phyloP scores from a whole-genome alignment of 352 stramenopile species.

The Pythium sukuiense region DNA sequence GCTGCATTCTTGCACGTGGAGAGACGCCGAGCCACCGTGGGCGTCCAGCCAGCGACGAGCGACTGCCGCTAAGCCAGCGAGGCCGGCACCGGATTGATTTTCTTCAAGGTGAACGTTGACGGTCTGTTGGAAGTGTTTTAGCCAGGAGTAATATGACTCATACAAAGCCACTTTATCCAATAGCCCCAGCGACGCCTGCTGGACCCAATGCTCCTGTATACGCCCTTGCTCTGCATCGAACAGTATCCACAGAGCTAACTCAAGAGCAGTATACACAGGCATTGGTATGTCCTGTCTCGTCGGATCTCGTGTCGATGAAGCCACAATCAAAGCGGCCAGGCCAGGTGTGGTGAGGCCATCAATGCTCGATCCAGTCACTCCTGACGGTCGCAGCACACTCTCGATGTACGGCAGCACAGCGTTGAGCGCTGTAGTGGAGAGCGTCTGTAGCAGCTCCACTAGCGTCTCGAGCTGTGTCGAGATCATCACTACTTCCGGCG shows the following conservation, averaged over 20 bases:
- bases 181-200: constrained; percentile 4
- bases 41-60: neutral
- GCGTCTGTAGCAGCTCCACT: constrained; percentile 5
- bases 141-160: constrained; percentile 15
- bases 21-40: neutral
- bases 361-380: too few relatives aligned
- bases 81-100: neutral
- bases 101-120: neutral
- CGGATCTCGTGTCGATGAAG: neutral
- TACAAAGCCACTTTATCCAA: constrained; percentile 20
- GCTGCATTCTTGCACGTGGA: neutral
- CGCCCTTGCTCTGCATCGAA: constrained; percentile 4
- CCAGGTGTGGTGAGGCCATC: neutral
- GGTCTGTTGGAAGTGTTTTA: constrained; percentile 2
- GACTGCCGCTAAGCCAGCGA: neutral
- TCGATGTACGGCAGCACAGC: neutral
- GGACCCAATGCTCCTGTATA: constrained; percentile 6
- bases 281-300: neutral
- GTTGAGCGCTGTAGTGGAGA: neutral
- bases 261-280: neutral
- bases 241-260: constrained; percentile 9
- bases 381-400: neutral
- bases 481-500: neutral
- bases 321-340: neutral
- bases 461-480: neutral